These are phyloP conservation scores for Irpex lacteus DNA, from an alignment of 1,284 basidiomycete genomes.

Conservation along the genomic window DNA sequence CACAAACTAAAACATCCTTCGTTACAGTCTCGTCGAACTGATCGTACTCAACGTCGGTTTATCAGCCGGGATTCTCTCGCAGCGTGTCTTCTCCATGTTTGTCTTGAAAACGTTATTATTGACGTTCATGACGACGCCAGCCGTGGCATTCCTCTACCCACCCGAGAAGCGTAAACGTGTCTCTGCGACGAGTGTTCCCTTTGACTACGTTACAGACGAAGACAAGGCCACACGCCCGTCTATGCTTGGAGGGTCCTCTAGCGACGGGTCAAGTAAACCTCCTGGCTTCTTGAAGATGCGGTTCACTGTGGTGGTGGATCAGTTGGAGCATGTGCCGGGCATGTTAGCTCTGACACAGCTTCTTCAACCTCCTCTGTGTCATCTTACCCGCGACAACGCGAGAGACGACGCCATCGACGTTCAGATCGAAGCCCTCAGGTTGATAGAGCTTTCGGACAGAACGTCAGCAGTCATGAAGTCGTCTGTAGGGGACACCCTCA, in stretches of 20 bases:
- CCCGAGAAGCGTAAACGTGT: conserved; percentile 53
- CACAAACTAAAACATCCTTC: neutral
- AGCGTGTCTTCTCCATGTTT: conserved; percentile 84
- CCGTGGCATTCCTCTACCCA: conserved; percentile 79
- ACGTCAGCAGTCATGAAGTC: conserved; percentile 69
- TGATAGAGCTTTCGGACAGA: conserved; percentile 69
- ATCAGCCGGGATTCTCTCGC: conserved; percentile 61
- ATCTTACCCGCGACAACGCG: conserved; percentile 10
- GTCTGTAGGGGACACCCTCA: conserved; percentile 51
- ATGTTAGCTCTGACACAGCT: conserved; percentile 72
- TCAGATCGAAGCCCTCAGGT: conserved; percentile 47
- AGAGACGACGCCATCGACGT: conserved; percentile 14
- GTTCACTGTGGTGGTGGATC: conserved; percentile 88
- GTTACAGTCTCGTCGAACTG: conserved; percentile 45
- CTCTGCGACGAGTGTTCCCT: conserved; percentile 41
- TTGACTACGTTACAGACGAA: conserved; percentile 38
- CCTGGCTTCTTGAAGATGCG: conserved; percentile 39
- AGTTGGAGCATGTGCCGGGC: conserved; percentile 81
- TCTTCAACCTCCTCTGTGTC: conserved; percentile 38
- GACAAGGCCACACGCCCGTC: neutral
- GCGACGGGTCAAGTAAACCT: conserved; percentile 6
- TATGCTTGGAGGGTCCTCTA: conserved; percentile 9
- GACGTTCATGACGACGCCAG: conserved; percentile 88
- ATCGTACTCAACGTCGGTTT: conserved; percentile 76
- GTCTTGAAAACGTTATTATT: conserved; percentile 85